A percentile compares a stretch with the other conserved stretches of the same genome.
These are phyloP conservation scores for Stellera chamaejasme DNA, from an alignment of 345 rosid species.

Conservation along the genomic window DNA sequence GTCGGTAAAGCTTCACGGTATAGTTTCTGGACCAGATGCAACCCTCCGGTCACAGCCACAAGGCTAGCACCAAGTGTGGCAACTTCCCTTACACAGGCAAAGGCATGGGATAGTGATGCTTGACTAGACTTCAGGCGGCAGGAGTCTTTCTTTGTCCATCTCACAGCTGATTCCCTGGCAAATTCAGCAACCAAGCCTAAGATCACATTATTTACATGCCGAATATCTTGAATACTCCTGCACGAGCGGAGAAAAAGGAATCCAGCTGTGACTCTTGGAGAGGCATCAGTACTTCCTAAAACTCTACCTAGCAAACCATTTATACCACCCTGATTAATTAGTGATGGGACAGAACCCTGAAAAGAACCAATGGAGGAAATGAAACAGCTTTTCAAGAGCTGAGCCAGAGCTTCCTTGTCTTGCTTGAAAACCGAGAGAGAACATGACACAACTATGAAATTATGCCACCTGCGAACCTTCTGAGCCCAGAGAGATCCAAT, in stretches of 20 bases:
- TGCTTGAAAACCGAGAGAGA: slow-evolving; percentile 43
- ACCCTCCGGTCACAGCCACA: slow-evolving; percentile 38
- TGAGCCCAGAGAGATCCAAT: slow-evolving; percentile 66
- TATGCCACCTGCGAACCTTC: slow-evolving; percentile 58
- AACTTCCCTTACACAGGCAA: slow-evolving; percentile 41
- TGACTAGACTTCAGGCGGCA: slow-evolving; percentile 33
- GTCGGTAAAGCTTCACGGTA: slow-evolving; percentile 45
- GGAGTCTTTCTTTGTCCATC: slow-evolving; percentile 19
- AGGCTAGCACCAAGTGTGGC: slow-evolving; percentile 57
- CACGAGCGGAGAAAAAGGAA: slow-evolving; percentile 51
- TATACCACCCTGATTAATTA: slow-evolving; percentile 29
- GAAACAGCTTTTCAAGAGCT: slow-evolving; percentile 59
- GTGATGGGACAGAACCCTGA: slow-evolving; percentile 18
- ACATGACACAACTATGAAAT: slow-evolving; percentile 44
- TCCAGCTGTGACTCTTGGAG: slow-evolving; percentile 41
- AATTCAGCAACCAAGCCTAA: slow-evolving; percentile 40
- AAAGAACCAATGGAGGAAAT: slow-evolving; percentile 38
- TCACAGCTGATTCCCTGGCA: slow-evolving; percentile 30
- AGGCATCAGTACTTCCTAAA: slow-evolving; percentile 19
- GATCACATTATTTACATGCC: slow-evolving; percentile 29
- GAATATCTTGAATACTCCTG: slow-evolving; percentile 32
- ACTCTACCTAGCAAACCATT: slow-evolving; percentile 38
- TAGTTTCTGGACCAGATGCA: slow-evolving; percentile 35
- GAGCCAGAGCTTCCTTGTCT: slow-evolving; percentile 43
- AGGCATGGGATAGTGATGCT: slow-evolving; percentile 34